phyloP scores from a whole-genome alignment of 106 monocot species.

The Allium sativum region DNA sequence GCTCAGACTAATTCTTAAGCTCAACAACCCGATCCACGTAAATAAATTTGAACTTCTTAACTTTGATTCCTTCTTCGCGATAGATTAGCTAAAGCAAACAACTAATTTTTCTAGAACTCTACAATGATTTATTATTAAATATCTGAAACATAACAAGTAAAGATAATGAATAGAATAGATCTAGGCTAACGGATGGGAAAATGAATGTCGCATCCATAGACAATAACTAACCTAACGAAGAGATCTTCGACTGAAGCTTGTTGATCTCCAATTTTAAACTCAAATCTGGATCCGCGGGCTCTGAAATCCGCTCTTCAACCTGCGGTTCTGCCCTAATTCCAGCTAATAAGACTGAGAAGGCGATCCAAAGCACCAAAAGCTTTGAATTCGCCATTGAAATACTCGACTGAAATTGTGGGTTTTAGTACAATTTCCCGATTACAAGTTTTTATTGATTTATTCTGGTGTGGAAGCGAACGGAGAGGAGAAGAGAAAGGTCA shows the following conservation, averaged over 20 bases:
- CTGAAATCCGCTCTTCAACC: slow-evolving; percentile 6
- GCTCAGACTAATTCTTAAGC: no score
- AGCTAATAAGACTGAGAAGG: slow-evolving; percentile 10
- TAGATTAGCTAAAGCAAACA: no score
- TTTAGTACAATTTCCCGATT: not conserved
- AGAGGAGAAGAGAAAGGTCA: not conserved
- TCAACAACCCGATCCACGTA: no score
- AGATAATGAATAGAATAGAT: no score
- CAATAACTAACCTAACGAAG: slow-evolving; percentile 14
- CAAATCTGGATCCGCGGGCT: slow-evolving; percentile 9
- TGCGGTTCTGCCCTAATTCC: slow-evolving; percentile 14
- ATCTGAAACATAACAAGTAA: no score
- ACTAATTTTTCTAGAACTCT: no score
- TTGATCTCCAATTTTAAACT: slow-evolving; percentile 23
- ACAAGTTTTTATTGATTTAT: not conserved
- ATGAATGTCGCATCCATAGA: no score
- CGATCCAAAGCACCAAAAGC: slow-evolving; percentile 12
- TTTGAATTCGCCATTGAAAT: slow-evolving; percentile 22
- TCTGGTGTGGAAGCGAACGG: not conserved
- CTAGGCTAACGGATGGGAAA: no score
- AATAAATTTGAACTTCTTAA: no score
- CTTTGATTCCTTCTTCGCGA: no score
- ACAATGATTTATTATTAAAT: no score
- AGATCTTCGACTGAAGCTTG: slow-evolving; percentile 28
- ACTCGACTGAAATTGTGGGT: no score